Percentiles rank a stretch among this genome's conserved stretches.
These are phyloP conservation scores for Goniomonas avonlea DNA, from an alignment of 78 protist species.

Conservation along the genomic window DNA sequence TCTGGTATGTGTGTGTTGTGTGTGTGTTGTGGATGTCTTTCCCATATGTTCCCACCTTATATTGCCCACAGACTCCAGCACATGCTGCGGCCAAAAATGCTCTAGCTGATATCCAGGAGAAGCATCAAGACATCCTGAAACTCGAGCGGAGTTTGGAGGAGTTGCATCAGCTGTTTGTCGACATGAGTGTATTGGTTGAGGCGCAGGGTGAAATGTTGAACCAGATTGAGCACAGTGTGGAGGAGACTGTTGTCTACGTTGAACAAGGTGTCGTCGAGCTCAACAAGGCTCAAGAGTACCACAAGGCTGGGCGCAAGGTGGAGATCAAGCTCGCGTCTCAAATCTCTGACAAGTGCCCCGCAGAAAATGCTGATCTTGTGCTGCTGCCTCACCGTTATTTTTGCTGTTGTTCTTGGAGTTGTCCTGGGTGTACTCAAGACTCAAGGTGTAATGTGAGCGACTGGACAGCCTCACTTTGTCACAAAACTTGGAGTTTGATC, in stretches of 20 bases:
- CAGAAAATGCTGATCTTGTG: not conserved
- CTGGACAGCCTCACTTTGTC: no score
- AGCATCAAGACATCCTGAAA: not conserved
- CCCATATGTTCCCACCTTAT: no score
- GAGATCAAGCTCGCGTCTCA: not conserved
- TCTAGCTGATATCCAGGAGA: not conserved
- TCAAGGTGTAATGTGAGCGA: no score
- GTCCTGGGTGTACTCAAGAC: no score
- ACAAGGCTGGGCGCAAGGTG: not conserved
- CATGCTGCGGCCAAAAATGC: not conserved
- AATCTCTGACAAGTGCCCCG: not conserved
- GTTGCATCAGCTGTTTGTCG: not conserved
- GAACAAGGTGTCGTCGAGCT: not conserved
- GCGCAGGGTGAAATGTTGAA: not conserved
- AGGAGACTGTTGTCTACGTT: not conserved
- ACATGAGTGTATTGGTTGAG: not conserved
- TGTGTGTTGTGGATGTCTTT: no score
- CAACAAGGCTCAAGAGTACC: not conserved
- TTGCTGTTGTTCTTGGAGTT: not conserved
- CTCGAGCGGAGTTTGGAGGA: not conserved
- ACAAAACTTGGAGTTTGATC: no score
- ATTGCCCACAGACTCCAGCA: no score
- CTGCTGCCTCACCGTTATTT: not conserved
- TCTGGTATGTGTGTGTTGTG: no score
- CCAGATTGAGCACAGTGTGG: not conserved